phyloP scores from a whole-genome alignment of 2,329 filamentous ascomycete genomes.

The Arthrobotrys conoides region DNA sequence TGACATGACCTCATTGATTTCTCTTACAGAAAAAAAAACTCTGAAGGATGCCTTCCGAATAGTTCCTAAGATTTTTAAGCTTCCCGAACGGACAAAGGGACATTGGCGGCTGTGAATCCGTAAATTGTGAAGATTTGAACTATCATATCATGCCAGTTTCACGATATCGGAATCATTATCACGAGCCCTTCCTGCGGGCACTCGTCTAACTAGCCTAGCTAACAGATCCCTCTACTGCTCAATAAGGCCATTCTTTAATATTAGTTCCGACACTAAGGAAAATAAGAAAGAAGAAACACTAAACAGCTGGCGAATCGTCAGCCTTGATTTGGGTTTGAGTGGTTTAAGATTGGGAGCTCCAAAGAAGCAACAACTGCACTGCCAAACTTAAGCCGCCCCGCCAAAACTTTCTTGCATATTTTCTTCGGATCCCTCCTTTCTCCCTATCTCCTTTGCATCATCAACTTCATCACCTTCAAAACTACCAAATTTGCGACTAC shows the following conservation, averaged over 20 bases:
- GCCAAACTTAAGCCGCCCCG: constrained; percentile 52
- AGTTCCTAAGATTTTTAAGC: constrained; percentile 12
- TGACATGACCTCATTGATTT: constrained; percentile 11
- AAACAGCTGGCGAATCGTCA: constrained; percentile 8
- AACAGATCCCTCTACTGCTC: background rate
- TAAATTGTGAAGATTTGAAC: background rate
- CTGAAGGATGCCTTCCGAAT: background rate
- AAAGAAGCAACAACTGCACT: constrained; percentile 39
- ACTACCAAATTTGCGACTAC: constrained; percentile 15
- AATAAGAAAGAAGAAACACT: constrained; percentile 8
- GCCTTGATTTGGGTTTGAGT: constrained; percentile 58
- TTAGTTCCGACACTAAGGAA: constrained; percentile 30
- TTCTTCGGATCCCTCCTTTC: constrained; percentile 41
- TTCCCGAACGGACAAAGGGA: constrained; percentile 33
- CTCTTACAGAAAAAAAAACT: background rate
- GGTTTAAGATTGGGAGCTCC: constrained; percentile 62
- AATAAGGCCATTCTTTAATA: constrained; percentile 4
- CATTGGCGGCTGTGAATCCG: constrained; percentile 13
- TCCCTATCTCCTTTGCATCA: constrained; percentile 39
- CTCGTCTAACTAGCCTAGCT: background rate
- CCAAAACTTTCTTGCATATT: constrained; percentile 53
- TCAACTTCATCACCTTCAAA: constrained; percentile 39
- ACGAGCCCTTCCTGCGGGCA: constrained; percentile 45
- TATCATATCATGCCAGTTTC: constrained; percentile 39
- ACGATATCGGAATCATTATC: constrained; percentile 54